These are phyloP conservation scores for Silybum marianum DNA, from an alignment of 129 eudicot genomes.

Conservation along the genomic window DNA sequence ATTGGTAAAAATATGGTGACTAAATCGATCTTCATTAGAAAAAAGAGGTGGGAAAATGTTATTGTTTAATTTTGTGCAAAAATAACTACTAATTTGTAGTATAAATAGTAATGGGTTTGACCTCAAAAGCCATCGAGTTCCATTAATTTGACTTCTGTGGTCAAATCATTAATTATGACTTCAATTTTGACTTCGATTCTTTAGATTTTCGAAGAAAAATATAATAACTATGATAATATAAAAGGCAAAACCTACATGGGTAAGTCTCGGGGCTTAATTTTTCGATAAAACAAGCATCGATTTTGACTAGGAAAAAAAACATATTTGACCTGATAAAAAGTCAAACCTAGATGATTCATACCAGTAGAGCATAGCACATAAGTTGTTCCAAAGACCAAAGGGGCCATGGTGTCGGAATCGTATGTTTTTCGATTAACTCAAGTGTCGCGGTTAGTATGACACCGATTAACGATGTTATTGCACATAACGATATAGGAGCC, in stretches of 20 bases:
- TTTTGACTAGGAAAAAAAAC: not conserved
- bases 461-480: constrained; percentile 63
- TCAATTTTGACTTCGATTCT: not conserved
- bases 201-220: not conserved
- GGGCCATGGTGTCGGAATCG: constrained; percentile 39
- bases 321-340: not conserved
- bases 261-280: not conserved
- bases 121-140: not conserved
- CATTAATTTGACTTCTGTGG: not conserved
- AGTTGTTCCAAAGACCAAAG: constrained; percentile 29
- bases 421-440: constrained; percentile 36
- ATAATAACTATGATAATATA: too few species aligned
- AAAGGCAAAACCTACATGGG: not conserved
- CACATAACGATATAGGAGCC: constrained; percentile 62
- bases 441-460: constrained; percentile 40
- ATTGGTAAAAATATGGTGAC: not conserved
- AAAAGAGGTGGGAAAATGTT: not conserved
- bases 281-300: not conserved
- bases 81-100: not conserved
- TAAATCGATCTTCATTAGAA: not conserved
- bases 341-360: constrained; percentile 25
- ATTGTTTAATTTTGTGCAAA: too few species aligned
- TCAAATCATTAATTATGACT: not conserved
- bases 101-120: not conserved
- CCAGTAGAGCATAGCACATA: constrained; percentile 54